A percentile compares a stretch with the other conserved stretches of the same genome.
These are phyloP conservation scores for Elsinoe fawcettii DNA, from an alignment of 2,329 filamentous ascomycete species.

Conservation along the genomic window DNA sequence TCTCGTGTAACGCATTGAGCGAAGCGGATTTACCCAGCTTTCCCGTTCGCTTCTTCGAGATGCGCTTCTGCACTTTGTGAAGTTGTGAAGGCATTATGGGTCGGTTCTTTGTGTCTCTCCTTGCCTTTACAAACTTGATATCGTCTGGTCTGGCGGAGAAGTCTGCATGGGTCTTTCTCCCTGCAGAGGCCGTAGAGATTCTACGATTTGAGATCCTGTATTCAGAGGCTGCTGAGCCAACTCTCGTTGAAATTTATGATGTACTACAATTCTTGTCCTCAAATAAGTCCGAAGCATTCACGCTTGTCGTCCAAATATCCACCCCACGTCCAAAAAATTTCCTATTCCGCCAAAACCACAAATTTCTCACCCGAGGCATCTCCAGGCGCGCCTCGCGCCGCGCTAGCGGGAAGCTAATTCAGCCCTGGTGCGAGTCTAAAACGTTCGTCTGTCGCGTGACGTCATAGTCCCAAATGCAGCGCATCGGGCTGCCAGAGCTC, in stretches of 20 bases:
- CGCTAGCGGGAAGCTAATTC: not conserved
- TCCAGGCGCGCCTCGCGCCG: not conserved
- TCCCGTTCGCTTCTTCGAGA: constrained; percentile 72
- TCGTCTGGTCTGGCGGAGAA: too few relatives aligned
- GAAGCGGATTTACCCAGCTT: constrained; percentile 50
- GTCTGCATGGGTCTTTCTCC: too few relatives aligned
- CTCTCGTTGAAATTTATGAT: too few relatives aligned
- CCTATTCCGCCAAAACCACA: too few relatives aligned
- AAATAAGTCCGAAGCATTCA: too few relatives aligned
- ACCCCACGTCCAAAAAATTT: not conserved
- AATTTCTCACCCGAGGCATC: not conserved
- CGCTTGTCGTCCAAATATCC: not conserved
- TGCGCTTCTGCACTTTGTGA: constrained; percentile 79
- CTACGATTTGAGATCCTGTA: too few relatives aligned
- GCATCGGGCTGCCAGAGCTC: not conserved
- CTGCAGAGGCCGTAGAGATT: too few relatives aligned
- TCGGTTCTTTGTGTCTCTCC: not conserved
- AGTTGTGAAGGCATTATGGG: constrained; percentile 66
- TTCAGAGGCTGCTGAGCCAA: too few relatives aligned
- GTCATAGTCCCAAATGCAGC: not conserved
- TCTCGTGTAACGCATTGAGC: constrained; percentile 71
- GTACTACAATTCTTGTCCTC: too few relatives aligned
- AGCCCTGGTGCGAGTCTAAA: not conserved
- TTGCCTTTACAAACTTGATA: too few relatives aligned
- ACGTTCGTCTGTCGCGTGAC: not conserved